Evolutionary conservation across 2,329 filamentous ascomycete species (phyloP), one percentile per base, ranked within the genome.

Genomic region (Trichoderma gracile): DNA sequence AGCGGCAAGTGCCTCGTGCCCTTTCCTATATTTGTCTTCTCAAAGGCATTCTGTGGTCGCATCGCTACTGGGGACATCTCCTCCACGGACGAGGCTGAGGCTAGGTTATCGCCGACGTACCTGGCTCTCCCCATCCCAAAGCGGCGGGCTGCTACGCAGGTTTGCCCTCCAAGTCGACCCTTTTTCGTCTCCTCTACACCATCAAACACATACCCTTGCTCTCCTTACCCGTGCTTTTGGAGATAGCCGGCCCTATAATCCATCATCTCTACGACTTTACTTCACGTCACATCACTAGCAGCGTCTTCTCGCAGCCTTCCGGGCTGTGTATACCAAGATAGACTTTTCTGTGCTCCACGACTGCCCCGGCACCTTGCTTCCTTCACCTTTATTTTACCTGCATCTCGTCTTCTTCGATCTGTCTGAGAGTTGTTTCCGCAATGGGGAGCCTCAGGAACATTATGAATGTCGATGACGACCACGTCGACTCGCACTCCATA

Each of bases 401-500:
- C 53, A 23, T 65, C 55, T 46, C 62, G 21, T 57, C 75, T 78
- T 40, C n/a, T 19, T 30, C 25, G 47, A 38, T 62, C 49, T 54
- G 58, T 62, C 58, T 54, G 58, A n/a, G 9, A 19, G 10, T 5
- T 5, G 74, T 71, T 69, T 71, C 74, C 73, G 75, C 74, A 76
- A 85, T 86, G 83, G 78, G 82, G 69, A 83, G 81, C 72, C 78
- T 86, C 68, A 80, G 79, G 71, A 82, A 82, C 71, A 86, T 86
- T 73, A 84, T 86, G 80, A 83, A 85, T 73, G 76, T 78, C 71
- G 80, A 82, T 70, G 81, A 84, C 69, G 81, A 82, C 70, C 76
- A 79, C 67, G 73, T 73, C 66, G 76, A 78, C 68, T 72, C 78
- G 64, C 74, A 73, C 72, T 69, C 75, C 71, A 76, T 78, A 79